Evolutionary conservation across 1,139 yeast genomes (phyloP), one percentile per base, ranked within the genome.

Genomic region (Scheffersomyces titani): DNA sequence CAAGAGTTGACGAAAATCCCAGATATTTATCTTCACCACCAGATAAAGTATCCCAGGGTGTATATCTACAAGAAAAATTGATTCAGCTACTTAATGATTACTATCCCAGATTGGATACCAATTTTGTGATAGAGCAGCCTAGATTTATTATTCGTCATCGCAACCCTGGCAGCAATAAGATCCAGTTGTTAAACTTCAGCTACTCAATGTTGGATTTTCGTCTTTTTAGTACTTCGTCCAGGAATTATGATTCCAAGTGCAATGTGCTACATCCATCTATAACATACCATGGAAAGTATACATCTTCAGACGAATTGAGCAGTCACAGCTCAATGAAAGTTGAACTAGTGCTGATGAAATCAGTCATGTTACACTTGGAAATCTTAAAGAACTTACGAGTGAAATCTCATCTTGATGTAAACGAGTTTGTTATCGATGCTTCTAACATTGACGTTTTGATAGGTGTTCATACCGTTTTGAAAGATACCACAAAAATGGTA

Each of bases 121-220:
- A 78, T 57, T 63, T 77, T 45, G 76, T 79, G 4, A 70, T 80
- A 51, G 82, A 77, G 57, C 83, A 79, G 60, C 85, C 85, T 9
- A 65, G 82, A 36, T 55, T 73, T 3, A 70, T 82, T 7, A 61
- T 81, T 1, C 64, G 82, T 36, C 73, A 73, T 52, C 64, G 66
- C 19, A 68, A 69, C 19, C 57, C 57, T 13, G 52, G 52, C 19
- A 61, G 61, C 1, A 62, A 70, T 4, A 63, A 70, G 19, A 63
- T 68, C 0, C 76, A 72, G 57, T 59, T 78, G 36, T 61, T 80
- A 49, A 72, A 73, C 56, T 70, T 75, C 52, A 73, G 80, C 1
- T 78, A 74, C 61, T 76, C 82, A 3, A 68, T 78, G 54, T 64
- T 79, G 52, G 73, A 76, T 57, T 66, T 80, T 54, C 80, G 75